These are phyloP conservation scores for Gomphus bonarii DNA, from an alignment of 1,284 basidiomycete genomes.

Conservation along the genomic window DNA sequence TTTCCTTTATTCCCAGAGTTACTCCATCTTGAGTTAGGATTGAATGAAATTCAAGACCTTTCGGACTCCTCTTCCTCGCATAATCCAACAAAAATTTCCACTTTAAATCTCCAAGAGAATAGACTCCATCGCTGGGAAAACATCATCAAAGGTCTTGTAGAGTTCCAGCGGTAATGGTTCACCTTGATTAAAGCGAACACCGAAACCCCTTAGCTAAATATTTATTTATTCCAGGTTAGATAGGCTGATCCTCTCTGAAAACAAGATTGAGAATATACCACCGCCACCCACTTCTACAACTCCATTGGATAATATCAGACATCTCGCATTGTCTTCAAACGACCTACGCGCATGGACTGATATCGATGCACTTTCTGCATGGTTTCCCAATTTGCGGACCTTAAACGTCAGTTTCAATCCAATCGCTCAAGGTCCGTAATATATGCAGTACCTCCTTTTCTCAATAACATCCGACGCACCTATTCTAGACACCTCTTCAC, in stretches of 20 bases:
- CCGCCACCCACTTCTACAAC: constrained; percentile 21
- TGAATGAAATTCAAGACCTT: constrained; percentile 50
- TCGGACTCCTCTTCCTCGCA: constrained; percentile 13
- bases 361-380: constrained; percentile 58
- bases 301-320: constrained; percentile 30
- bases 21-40: constrained; percentile 62
- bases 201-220: background rate
- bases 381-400: constrained; percentile 53
- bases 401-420: constrained; percentile 55
- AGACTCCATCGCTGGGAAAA: constrained; percentile 49
- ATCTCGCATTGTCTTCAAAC: constrained; percentile 62
- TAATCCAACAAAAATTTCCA: constrained; percentile 27
- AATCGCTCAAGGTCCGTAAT: constrained; percentile 33
- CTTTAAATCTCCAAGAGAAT: constrained; percentile 74
- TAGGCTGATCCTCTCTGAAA: constrained; percentile 62
- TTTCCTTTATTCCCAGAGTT: constrained; percentile 51
- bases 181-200: constrained; percentile 13
- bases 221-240: constrained; percentile 32
- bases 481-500: constrained; percentile 21
- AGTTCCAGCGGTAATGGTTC: constrained; percentile 37
- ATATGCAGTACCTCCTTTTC: constrained; percentile 13
- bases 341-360: constrained; percentile 50
- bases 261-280: constrained; percentile 43
- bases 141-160: constrained; percentile 34
- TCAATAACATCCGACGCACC: constrained; percentile 4